Evolutionary conservation across 495 filamentous ascomycete species (phyloP).

Genomic region (Margaritispora aquatica): DNA sequence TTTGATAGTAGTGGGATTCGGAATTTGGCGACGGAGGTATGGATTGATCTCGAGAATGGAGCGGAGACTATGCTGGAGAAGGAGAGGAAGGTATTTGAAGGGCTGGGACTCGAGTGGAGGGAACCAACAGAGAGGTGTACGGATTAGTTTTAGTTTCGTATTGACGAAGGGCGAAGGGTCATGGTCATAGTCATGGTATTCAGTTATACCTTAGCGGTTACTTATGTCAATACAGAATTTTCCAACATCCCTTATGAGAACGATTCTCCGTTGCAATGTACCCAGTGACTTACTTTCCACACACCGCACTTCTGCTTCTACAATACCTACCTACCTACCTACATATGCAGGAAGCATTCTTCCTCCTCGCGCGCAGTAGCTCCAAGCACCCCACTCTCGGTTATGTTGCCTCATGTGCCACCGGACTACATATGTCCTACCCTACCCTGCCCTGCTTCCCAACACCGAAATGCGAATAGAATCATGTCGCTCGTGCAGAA

Average conservation of each 20-base stretch:
- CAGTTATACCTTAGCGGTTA: too few relatives aligned
- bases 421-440: neutral
- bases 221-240: too few relatives aligned
- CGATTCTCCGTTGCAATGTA: too few relatives aligned
- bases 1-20: slow-evolving; percentile 89
- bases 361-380: too few relatives aligned
- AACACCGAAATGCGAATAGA: neutral
- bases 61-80: slow-evolving; percentile 31
- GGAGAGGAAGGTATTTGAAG: slow-evolving; percentile 76
- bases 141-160: slow-evolving; percentile 38
- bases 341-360: too few relatives aligned
- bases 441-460: too few relatives aligned
- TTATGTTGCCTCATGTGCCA: neutral
- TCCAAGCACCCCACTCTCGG: neutral
- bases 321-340: too few relatives aligned
- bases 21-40: slow-evolving; percentile 53
- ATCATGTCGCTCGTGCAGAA: neutral
- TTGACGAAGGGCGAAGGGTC: too few relatives aligned
- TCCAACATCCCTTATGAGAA: too few relatives aligned
- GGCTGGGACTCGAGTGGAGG: slow-evolving; percentile 67
- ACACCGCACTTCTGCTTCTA: too few relatives aligned
- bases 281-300: too few relatives aligned
- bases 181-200: too few relatives aligned
- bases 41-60: slow-evolving; percentile 55
- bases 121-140: slow-evolving; percentile 73